Base-by-base conservation (phyloP, 2,329 filamentous ascomycete species). In the Aspergillus candidus region DNA sequence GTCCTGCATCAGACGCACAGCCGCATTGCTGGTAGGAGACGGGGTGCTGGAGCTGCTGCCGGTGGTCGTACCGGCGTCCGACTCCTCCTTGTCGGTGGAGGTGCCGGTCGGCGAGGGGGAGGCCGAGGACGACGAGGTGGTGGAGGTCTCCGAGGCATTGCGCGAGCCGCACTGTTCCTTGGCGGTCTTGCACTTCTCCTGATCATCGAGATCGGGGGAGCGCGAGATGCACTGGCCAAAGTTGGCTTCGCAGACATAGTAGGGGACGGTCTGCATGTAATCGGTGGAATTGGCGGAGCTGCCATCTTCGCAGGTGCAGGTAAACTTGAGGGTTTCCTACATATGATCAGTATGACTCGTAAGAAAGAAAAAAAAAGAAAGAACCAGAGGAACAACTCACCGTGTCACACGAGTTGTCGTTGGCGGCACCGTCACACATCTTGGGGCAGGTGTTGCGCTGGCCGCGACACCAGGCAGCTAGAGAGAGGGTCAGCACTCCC, bases 231-330 rank as follows among this genome's bases (percentile, higher is more conserved):
- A 78, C 53, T 75, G 69, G 17, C 51, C 54, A 57, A 65, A 78
- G 66, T 72, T 76, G 50, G 65, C 66, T 56, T 73, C 58, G 69
- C 81, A 84, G 62, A 79, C 72, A 63, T 71, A 81, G 65, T 71
- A 79, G 34, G 80, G 79, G 38, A 85, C 67, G 17, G 78, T 79
- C 63, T 77, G 67, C 42, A 65, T 54, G 66, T 82, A 85, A 54
- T 71, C 66, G 48, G 68, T 61, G 54, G 82, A 72, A 57, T 80
- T 73, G 53, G 79, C 78, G 6, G 62, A 60, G 34, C 71, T 74
- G 52, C 73, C 74, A 60, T 80, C 76, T 51, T 57, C 51, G 71
- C 82, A 85, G 40, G 69, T 67, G 66, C 82, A 85, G 45, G 58
- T 70, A 69, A 72, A 84, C 30, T 62, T 62, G 47, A 84, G 71